Conservation (phyloP, 768 basidiomycete species). For the Pleurotus eryngii region DNA sequence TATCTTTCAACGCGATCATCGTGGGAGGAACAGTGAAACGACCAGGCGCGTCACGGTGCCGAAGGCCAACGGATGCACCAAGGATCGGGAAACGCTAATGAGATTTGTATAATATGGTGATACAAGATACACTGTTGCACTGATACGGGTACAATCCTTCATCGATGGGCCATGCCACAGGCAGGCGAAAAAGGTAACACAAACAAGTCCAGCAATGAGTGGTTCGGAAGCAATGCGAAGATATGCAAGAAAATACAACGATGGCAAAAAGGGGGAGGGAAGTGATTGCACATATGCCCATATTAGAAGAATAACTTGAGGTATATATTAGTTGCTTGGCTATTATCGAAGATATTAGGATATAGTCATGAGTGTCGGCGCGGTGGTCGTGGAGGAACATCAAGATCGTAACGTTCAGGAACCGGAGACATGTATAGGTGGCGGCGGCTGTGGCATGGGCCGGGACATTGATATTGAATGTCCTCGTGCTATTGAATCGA, state of each 20-base stretch:
- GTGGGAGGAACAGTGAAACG: not conserved
- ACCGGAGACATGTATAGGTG: slow-evolving; percentile 18
- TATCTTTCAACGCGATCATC: slow-evolving; percentile 25
- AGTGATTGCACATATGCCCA: not conserved
- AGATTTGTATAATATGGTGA: not conserved
- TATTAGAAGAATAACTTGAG: not conserved
- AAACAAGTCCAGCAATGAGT: not conserved
- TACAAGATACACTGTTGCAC: not conserved
- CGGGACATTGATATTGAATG: slow-evolving; percentile 7
- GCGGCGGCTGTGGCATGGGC: slow-evolving; percentile 17
- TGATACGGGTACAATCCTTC: not conserved
- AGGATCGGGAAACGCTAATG: too few species aligned
- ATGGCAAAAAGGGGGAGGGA: not conserved
- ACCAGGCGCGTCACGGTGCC: too few species aligned
- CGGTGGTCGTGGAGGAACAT: not conserved
- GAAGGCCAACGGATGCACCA: too few species aligned
- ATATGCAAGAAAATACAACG: not conserved
- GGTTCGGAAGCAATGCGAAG: slow-evolving; percentile 1
- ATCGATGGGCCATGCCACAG: not conserved
- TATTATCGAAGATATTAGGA: slow-evolving; percentile 6
- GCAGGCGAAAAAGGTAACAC: not conserved
- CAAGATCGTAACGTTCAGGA: not conserved
- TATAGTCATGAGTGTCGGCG: slow-evolving; percentile 5
- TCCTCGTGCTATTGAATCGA: slow-evolving; percentile 12
- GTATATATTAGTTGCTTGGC: slow-evolving; percentile 2